These are phyloP conservation scores for Graphilbum sp. DNA, from an alignment of 2,329 filamentous ascomycete genomes.

Conservation along the genomic window DNA sequence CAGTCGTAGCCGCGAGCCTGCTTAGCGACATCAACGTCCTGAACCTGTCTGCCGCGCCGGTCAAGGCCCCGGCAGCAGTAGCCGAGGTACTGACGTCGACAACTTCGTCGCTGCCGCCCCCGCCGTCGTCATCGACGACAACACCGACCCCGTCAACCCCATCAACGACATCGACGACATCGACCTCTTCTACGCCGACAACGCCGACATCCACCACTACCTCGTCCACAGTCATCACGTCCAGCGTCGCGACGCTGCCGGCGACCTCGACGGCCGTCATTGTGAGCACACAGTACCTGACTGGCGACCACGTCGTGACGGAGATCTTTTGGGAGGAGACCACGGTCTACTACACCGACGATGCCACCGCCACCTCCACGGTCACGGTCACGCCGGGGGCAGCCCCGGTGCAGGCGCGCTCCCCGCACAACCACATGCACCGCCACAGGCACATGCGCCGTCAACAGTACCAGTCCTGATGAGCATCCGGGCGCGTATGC, in stretches of 20 bases:
- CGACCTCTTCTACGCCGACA: conserved; percentile 7
- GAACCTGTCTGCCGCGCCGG: too few species aligned
- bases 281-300: conserved; percentile 36
- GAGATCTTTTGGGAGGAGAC: conserved; percentile 43
- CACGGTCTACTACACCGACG: conserved; percentile 31
- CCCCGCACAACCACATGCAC: conserved; percentile 21
- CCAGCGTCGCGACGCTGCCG: conserved; percentile 13
- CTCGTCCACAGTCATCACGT: conserved; percentile 3
- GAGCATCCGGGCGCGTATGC: too few species aligned
- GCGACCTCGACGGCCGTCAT: conserved; percentile 16
- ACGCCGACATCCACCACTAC: conserved; percentile 5
- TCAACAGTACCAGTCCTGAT: neutral
- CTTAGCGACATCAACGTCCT: neutral
- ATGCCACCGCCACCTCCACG: conserved; percentile 22
- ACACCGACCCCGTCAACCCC: conserved; percentile 2
- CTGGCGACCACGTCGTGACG: conserved; percentile 30
- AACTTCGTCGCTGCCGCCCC: too few species aligned
- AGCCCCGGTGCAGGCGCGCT: conserved; percentile 14
- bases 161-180: neutral
- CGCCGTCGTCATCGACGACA: conserved; percentile 5
- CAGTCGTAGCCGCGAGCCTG: neutral
- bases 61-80: too few species aligned
- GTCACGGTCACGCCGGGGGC: conserved; percentile 12
- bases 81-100: too few species aligned
- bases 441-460: conserved; percentile 13